A percentile compares a stretch with the other conserved stretches of the same genome.
phyloP scores from a whole-genome alignment of 2,329 filamentous ascomycete genomes.

The Westerdykella sp. region DNA sequence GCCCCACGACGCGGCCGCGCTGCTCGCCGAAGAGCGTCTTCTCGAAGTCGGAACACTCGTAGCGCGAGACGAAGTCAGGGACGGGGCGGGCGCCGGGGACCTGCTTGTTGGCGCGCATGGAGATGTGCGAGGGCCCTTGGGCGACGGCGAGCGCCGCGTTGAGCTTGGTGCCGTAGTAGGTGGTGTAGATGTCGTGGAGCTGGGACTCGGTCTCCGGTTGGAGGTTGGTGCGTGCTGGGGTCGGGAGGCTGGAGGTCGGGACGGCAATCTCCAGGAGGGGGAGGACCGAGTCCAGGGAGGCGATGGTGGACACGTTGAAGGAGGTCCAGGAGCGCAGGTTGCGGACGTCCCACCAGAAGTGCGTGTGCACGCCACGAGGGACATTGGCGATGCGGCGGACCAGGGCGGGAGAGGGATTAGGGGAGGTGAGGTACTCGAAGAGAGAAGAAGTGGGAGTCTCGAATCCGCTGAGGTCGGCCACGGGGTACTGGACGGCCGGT shows the following conservation, averaged over 20 bases:
- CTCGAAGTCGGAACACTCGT: slow-evolving; percentile 46
- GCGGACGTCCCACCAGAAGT: slow-evolving; percentile 96
- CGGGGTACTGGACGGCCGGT: slow-evolving; percentile 41
- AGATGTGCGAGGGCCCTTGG: slow-evolving; percentile 58
- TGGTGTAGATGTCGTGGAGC: slow-evolving; percentile 68
- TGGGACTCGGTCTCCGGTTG: slow-evolving; percentile 72
- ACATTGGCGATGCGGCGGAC: slow-evolving; percentile 71
- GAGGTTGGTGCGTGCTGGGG: slow-evolving; percentile 51
- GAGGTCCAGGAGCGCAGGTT: slow-evolving; percentile 77
- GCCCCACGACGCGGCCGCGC: slow-evolving; percentile 63
- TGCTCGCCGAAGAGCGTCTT: slow-evolving; percentile 44
- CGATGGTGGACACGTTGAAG: slow-evolving; percentile 68
- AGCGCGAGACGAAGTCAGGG: slow-evolving; percentile 60
- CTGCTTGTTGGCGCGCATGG: slow-evolving; percentile 39
- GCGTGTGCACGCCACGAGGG: slow-evolving; percentile 63
- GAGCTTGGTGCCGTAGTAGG: slow-evolving; percentile 77
- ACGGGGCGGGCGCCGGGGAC: slow-evolving; percentile 47
- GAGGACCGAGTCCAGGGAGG: slow-evolving; percentile 65
- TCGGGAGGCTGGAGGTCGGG: slow-evolving; percentile 55
- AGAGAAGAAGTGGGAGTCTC: slow-evolving; percentile 58
- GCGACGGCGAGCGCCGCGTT: slow-evolving; percentile 77
- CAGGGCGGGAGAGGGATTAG: slow-evolving; percentile 76
- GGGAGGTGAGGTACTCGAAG: slow-evolving; percentile 66
- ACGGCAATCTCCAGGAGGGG: slow-evolving; percentile 61
- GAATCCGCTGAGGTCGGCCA: slow-evolving; percentile 36